Evolutionary conservation across 148 eudicot genomes (phyloP), one percentile per base, ranked within the genome.

Genomic region (Chenopodium quinoa): DNA sequence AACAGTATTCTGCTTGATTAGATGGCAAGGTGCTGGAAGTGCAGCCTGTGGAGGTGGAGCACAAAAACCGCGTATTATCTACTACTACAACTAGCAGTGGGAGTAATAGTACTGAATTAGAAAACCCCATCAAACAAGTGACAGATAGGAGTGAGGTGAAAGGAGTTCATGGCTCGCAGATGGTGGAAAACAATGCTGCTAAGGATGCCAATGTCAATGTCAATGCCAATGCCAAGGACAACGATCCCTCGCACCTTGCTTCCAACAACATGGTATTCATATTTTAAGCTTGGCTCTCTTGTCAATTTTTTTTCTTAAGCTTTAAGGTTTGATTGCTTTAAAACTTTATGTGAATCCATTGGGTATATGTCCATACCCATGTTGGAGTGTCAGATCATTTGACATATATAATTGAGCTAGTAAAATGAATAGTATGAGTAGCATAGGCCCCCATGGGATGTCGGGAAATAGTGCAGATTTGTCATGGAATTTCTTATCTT

Each of bases 71-170:
- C 77, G 88, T 85, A 4, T 85, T 88, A 67, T 77, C 88, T 60
- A 54, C 83, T 56, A 84, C 88, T 29, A 65, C 81, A 29, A 75
- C 60, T 14, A 58, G 68, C 27, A 80, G 73, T 47, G 62, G 19
- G 7, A 79, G 34, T 73, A 71, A 69, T 81, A 76, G 54, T 17
- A 20, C 66, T 23, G 79, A 69, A 17, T 80, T 63, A 20, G 85
- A 81, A 60, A 92, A 89, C 67, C 87, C 85, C 71, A 92, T 91
- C 14, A 87, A 71, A 65, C 97, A 84, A 83, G 92, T 92, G 78
- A 88, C 89, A 7, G 89, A 89, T 71, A 52, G 52, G 50, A 71
- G 40, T 20, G 50, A 25, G 12, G 9, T 71, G 50, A 40, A 40
- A 5, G 25, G 13, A 23, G 76, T 63, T 23, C 81, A 65, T 76